Evolutionary conservation across 1,284 basidiomycete species (phyloP), one percentile per base, ranked within the genome.

Genomic region (Moesziomyces aphidis): DNA sequence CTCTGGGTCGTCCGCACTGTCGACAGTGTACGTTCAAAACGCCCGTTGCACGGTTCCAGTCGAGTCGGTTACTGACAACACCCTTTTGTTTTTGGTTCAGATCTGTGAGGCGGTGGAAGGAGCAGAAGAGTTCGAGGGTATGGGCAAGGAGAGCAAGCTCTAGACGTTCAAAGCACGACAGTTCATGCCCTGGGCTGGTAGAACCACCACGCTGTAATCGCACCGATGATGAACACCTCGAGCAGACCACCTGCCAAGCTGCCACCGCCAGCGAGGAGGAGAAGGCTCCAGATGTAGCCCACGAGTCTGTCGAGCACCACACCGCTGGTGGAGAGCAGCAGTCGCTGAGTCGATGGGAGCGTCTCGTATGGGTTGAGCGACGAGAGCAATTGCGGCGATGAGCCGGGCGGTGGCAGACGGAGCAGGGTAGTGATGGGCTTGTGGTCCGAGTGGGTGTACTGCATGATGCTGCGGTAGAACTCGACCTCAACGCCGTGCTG

Each of bases 1-100:
- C 90, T 91, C 85, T 99, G 96, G 96, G 91, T 96, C 44, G 87
- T 98, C 73, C 89, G 91, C 81, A 91, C 90, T 51, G 90, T 96
- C 43, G 96, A 98, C 86, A 61, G 73, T 28, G 73, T 82, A 47
- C 62, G 75, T 71, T 71, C 58, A 10, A 19, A 10, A 5, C 21
- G 5, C 23, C 26, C 13, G 22, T 46, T 9, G 8, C 28, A 6
- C 26, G 17, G 22, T 24, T 43, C 19, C 21, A 17, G 28, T n/a
- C 15, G 36, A 36, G 22, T 24, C 11, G 23, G 46, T 24, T 21
- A 0, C 31, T 45, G 22, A 50, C 36, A 43, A 28, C 28, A 9
- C 39, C 10, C 23, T 22, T 10, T 26, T 36, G 7, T 19, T 24
- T 47, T 31, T 31, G 13, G 31, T 34, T 50, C 61, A 74, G 64